Percentiles rank a stretch among this genome's conserved stretches.
phyloP scores from a whole-genome alignment of 1,284 basidiomycete genomes.

The Pyrrhoderma noxium region DNA sequence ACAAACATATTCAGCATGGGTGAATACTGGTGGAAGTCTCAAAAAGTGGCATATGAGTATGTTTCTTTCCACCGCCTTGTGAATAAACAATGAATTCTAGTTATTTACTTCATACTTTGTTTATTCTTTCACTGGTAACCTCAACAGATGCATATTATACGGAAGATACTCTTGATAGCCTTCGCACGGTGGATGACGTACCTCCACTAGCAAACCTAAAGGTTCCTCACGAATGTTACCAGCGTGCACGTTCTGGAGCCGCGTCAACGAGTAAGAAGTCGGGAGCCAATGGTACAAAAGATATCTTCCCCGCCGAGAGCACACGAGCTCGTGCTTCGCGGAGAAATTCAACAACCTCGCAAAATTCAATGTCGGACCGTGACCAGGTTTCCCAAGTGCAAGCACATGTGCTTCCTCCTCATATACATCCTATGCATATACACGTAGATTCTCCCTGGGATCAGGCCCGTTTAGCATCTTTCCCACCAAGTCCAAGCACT shows the following conservation, averaged over 20 bases:
- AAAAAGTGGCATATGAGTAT: constrained; percentile 20
- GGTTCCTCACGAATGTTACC: constrained; percentile 55
- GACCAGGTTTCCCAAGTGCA: constrained; percentile 6
- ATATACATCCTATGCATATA: background rate
- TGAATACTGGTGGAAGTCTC: constrained; percentile 16
- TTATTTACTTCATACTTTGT: background rate
- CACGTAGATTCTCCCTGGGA: no score
- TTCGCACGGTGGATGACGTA: constrained; percentile 52
- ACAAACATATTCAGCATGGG: constrained; percentile 37
- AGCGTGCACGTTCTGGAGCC: constrained; percentile 44
- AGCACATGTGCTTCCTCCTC: constrained; percentile 4
- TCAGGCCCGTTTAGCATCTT: constrained; percentile 8
- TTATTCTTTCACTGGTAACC: background rate
- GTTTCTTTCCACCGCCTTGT: constrained; percentile 1
- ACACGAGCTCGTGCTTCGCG: constrained; percentile 11
- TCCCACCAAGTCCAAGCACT: constrained; percentile 13
- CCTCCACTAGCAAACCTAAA: constrained; percentile 42
- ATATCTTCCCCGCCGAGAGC: constrained; percentile 4
- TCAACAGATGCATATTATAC: constrained; percentile 64
- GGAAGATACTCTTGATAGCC: constrained; percentile 46
- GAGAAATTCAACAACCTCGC: constrained; percentile 16
- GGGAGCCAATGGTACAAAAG: constrained; percentile 5
- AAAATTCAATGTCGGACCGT: constrained; percentile 13
- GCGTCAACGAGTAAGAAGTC: constrained; percentile 10
- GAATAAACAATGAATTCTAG: background rate